Conservation (phyloP, 371 early-diverging fungal genomes). For the Amoeboaphelidium occidentale region DNA sequence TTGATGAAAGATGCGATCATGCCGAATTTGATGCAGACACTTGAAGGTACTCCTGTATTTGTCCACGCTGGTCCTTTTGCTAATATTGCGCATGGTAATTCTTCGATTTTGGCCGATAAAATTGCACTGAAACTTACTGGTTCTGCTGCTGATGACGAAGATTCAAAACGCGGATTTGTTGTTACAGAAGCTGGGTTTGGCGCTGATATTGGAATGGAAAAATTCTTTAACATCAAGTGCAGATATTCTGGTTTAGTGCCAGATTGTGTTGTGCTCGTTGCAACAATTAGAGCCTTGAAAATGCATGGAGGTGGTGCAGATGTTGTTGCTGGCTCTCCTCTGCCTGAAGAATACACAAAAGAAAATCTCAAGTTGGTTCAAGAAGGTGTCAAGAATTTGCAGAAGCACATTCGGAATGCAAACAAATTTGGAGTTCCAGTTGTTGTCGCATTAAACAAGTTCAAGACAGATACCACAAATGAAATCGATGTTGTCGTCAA, state of each 20-base stretch:
- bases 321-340: constrained; percentile 66
- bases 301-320: constrained; percentile 95
- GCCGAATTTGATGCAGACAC: constrained; percentile 91
- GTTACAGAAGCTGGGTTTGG: constrained; percentile 95
- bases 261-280: constrained; percentile 75
- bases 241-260: constrained; percentile 64
- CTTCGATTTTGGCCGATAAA: constrained; percentile 70
- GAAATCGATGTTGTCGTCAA: constrained; percentile 55
- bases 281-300: constrained; percentile 83
- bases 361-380: constrained; percentile 61
- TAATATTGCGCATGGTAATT: constrained; percentile 93
- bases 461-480: constrained; percentile 55
- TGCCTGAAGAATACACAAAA: constrained; percentile 55
- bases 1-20: constrained; percentile 93
- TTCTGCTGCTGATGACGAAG: constrained; percentile 16
- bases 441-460: constrained; percentile 78
- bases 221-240: constrained; percentile 95
- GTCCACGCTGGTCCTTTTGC: constrained; percentile 96
- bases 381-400: constrained; percentile 59
- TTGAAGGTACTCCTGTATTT: constrained; percentile 89
- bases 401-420: constrained; percentile 71
- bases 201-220: constrained; percentile 97
- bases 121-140: constrained; percentile 81
- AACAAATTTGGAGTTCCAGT: constrained; percentile 68
- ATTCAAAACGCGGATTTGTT: constrained; percentile 54